A percentile compares a stretch with the other conserved stretches of the same genome.
phyloP scores from a whole-genome alignment of 2,329 filamentous ascomycete species.

The Xylariaceae sp. region DNA sequence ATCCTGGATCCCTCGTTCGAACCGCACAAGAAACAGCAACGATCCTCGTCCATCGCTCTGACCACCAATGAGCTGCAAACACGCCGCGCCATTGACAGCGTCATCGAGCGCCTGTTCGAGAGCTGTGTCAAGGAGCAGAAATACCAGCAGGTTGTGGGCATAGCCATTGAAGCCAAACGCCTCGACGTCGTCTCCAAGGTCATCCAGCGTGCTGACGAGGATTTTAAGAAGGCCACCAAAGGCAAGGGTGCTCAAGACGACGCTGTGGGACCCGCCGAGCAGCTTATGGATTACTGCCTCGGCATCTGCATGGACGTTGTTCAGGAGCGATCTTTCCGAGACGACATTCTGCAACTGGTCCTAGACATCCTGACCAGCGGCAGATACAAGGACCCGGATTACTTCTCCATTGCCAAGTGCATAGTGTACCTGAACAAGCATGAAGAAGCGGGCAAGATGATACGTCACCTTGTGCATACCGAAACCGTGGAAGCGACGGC shows the following conservation, averaged over 20 bases:
- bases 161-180: conserved; percentile 91
- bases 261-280: conserved; percentile 63
- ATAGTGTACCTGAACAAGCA: conserved; percentile 94
- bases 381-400: conserved; percentile 80
- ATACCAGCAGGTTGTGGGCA: conserved; percentile 94
- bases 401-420: conserved; percentile 96
- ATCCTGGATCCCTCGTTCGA: conserved; percentile 56
- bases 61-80: conserved; percentile 60
- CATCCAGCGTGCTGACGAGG: conserved; percentile 82
- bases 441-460: conserved; percentile 80
- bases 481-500: conserved; percentile 74
- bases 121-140: conserved; percentile 79
- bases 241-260: conserved; percentile 51
- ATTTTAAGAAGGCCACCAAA: conserved; percentile 69
- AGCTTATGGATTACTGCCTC: conserved; percentile 93
- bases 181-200: conserved; percentile 79
- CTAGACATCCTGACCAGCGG: conserved; percentile 85
- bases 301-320: conserved; percentile 97
- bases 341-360: conserved; percentile 81
- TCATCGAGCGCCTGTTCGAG: conserved; percentile 88
- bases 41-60: conserved; percentile 58
- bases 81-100: conserved; percentile 70
- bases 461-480: conserved; percentile 73
- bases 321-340: conserved; percentile 81
- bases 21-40: conserved; percentile 47